Percentiles rank a stretch among this genome's conserved stretches.
These are phyloP conservation scores for Xylariaceae sp. DNA, from an alignment of 2,329 filamentous ascomycete species.

Conservation along the genomic window DNA sequence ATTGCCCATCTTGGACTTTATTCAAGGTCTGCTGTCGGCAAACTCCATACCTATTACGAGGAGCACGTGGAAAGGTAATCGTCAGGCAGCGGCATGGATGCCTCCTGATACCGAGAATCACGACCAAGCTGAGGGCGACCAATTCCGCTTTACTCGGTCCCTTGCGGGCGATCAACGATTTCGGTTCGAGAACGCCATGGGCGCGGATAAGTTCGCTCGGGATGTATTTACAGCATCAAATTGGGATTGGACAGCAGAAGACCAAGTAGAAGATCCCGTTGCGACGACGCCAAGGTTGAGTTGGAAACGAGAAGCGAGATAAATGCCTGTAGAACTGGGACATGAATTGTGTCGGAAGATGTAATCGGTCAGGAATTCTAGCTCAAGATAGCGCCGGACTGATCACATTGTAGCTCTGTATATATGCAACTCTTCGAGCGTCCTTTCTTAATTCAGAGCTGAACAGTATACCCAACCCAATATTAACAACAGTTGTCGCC, in stretches of 20 bases:
- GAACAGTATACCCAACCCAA: slow-evolving; percentile 12
- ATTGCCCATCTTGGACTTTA: slow-evolving; percentile 66
- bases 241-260: slow-evolving; percentile 64
- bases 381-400: slow-evolving; percentile 1
- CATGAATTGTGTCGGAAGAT: not conserved
- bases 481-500: not conserved
- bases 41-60: slow-evolving; percentile 48
- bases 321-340: not conserved
- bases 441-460: slow-evolving; percentile 3
- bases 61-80: slow-evolving; percentile 50
- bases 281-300: slow-evolving; percentile 33
- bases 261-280: slow-evolving; percentile 30
- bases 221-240: slow-evolving; percentile 57
- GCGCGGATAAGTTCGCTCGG: slow-evolving; percentile 53
- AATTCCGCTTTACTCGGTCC: slow-evolving; percentile 55
- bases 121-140: slow-evolving; percentile 23
- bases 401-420: slow-evolving; percentile 2
- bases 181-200: slow-evolving; percentile 52
- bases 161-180: slow-evolving; percentile 54
- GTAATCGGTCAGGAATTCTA: not conserved
- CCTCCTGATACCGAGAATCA: slow-evolving; percentile 23
- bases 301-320: slow-evolving; percentile 15
- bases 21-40: slow-evolving; percentile 59
- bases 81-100: slow-evolving; percentile 46
- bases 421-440: slow-evolving; percentile 7